Evolutionary conservation across 2,329 filamentous ascomycete species (phyloP).

Genomic region (Colletotrichum echinochloae): DNA sequence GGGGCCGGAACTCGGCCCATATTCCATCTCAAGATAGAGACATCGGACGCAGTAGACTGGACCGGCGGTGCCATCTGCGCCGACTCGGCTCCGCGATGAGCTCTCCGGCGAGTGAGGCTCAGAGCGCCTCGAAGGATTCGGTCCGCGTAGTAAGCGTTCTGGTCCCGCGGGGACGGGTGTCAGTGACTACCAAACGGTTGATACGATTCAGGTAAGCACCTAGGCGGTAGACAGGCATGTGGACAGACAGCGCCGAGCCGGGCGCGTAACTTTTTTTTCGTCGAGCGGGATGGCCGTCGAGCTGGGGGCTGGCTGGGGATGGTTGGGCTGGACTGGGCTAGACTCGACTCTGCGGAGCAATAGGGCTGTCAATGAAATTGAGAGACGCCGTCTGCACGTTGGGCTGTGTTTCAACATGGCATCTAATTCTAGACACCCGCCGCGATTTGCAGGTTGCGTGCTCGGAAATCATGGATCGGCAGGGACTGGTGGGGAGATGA

Average conservation of each 20-base stretch:
- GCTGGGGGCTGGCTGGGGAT: too few species aligned
- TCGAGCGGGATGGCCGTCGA: not conserved
- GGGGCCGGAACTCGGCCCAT: not conserved
- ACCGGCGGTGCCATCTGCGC: not conserved
- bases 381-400: not conserved
- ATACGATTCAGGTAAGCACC: not conserved
- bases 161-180: not conserved
- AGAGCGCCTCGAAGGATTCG: not conserved
- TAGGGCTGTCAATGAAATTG: slow-evolving; percentile 7
- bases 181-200: not conserved
- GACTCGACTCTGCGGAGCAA: not conserved
- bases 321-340: not conserved
- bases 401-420: not conserved
- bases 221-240: too few species aligned
- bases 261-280: slow-evolving; percentile 1
- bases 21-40: not conserved
- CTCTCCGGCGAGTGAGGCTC: not conserved
- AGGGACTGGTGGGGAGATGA: not conserved
- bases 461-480: not conserved
- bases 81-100: not conserved
- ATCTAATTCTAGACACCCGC: not conserved
- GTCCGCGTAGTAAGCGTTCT: not conserved
- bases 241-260: not conserved
- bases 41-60: not conserved
- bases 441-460: not conserved